Conservation (phyloP, 2,329 filamentous ascomycete species). For the Colletotrichum godetiae region DNA sequence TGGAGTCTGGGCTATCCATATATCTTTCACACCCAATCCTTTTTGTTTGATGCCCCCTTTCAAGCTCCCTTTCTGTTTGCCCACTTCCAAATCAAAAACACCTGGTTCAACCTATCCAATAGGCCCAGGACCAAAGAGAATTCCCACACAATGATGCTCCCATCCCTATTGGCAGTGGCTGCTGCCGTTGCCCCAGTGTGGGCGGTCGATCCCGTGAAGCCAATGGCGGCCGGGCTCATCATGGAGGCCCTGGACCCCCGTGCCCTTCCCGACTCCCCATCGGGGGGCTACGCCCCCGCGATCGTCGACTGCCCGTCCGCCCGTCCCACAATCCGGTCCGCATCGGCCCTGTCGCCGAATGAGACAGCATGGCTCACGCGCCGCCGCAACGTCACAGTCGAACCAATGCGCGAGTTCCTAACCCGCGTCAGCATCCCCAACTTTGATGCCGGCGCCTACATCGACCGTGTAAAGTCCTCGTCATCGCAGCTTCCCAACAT, state of each 20-base stretch:
- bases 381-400: constrained; percentile 78
- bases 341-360: constrained; percentile 70
- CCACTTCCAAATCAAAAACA: background rate
- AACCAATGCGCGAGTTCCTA: constrained; percentile 81
- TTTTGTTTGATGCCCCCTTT: background rate
- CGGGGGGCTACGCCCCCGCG: constrained; percentile 77
- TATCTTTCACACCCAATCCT: background rate
- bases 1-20: background rate
- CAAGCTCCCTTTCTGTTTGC: background rate
- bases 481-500: constrained; percentile 70
- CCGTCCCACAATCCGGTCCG: constrained; percentile 76
- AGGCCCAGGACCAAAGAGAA: background rate
- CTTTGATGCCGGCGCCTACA: constrained; percentile 81
- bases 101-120: background rate
- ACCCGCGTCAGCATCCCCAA: constrained; percentile 77
- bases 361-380: constrained; percentile 80
- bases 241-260: constrained; percentile 38
- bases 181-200: constrained; percentile 45
- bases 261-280: constrained; percentile 51
- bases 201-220: constrained; percentile 37
- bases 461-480: constrained; percentile 74
- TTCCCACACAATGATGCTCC: constrained; percentile 16
- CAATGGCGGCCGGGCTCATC: constrained; percentile 29
- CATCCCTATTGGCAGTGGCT: constrained; percentile 23
- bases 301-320: constrained; percentile 74